Conservation (phyloP, 164 flowering plant genomes). For the Euptelea pleiosperma region DNA sequence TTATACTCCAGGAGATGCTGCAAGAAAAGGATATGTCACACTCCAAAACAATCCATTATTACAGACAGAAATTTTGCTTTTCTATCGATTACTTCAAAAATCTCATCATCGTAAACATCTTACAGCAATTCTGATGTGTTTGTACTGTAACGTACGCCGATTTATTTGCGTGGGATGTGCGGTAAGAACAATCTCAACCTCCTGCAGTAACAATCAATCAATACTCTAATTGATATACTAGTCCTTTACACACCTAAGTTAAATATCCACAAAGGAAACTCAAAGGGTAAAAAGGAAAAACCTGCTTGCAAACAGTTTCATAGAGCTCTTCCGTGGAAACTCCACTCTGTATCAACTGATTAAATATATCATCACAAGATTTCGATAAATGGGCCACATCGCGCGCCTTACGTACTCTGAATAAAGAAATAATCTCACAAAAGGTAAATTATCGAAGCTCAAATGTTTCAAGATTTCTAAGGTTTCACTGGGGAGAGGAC, state of each 20-base stretch:
- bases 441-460: too few species aligned
- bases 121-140: constrained; percentile 87
- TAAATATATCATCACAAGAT: constrained; percentile 86
- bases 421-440: constrained; percentile 12
- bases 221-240: background rate
- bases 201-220: constrained; percentile 43
- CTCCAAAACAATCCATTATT: background rate
- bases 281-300: constrained; percentile 16
- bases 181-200: constrained; percentile 86
- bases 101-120: constrained; percentile 13
- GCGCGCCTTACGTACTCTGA: constrained; percentile 60
- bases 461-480: too few species aligned
- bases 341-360: constrained; percentile 71
- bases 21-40: constrained; percentile 13
- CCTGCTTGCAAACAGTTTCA: constrained; percentile 82
- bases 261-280: background rate
- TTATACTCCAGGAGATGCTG: constrained; percentile 88
- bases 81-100: background rate
- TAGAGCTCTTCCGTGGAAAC: constrained; percentile 73
- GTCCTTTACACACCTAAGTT: too few species aligned
- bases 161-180: constrained; percentile 95
- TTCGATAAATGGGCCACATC: constrained; percentile 46
- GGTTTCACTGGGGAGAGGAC: too few species aligned
- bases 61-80: background rate
- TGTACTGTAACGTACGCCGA: constrained; percentile 81